These are phyloP conservation scores for Mucor velutinosus DNA, from an alignment of 371 early-diverging fungal species.

Conservation along the genomic window DNA sequence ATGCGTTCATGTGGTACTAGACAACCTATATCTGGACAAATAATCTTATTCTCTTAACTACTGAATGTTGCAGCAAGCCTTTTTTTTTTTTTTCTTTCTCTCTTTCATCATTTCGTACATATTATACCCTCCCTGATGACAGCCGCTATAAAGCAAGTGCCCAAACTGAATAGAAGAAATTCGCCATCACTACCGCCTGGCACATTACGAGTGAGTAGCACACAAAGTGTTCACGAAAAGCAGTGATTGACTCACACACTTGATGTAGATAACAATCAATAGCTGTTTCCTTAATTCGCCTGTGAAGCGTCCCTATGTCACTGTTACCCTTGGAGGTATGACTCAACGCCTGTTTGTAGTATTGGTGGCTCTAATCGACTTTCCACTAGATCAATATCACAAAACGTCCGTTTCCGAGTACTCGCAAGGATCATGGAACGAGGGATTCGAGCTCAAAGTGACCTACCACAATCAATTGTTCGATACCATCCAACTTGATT, in stretches of 20 bases:
- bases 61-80: not conserved
- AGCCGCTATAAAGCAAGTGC: not conserved
- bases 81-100: not conserved
- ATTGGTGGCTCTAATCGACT: not conserved
- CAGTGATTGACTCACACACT: not conserved
- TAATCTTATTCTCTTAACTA: not conserved
- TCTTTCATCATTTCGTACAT: not conserved
- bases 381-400: conserved; percentile 57
- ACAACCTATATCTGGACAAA: not conserved
- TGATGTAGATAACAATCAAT: conserved; percentile 27
- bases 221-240: not conserved
- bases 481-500: conserved; percentile 67
- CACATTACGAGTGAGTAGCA: conserved; percentile 10
- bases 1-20: not conserved
- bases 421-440: conserved; percentile 68
- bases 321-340: conserved; percentile 41
- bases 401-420: conserved; percentile 64
- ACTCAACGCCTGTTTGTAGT: too few relatives aligned
- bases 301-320: conserved; percentile 37
- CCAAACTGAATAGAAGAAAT: not conserved
- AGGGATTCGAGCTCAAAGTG: conserved; percentile 72
- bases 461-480: conserved; percentile 77
- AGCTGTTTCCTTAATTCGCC: conserved; percentile 35
- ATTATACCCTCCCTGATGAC: not conserved
- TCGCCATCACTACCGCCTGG: conserved; percentile 14